A percentile compares a stretch with the other conserved stretches of the same genome.
Evolutionary conservation across 257 asterid genomes (phyloP).

Genomic region (Anisodus acutangulus): DNA sequence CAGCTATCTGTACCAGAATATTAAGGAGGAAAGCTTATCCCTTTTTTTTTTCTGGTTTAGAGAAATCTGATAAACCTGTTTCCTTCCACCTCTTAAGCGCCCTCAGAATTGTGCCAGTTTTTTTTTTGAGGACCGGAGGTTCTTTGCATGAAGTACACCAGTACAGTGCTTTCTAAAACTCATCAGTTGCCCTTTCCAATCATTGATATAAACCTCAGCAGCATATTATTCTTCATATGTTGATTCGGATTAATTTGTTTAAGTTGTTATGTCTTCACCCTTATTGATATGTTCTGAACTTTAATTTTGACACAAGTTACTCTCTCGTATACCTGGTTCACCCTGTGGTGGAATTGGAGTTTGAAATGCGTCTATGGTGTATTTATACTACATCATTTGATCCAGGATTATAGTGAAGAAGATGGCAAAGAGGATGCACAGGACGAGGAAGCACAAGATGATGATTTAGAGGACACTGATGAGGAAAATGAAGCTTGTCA

Average conservation of each 20-base stretch:
- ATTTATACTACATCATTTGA: slow-evolving; percentile 18
- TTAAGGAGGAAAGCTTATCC: neutral
- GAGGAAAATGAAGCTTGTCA: slow-evolving; percentile 35
- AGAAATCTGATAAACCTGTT: slow-evolving; percentile 7
- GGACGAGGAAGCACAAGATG: slow-evolving; percentile 37
- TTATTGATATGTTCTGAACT: neutral
- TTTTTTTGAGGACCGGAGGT: no score
- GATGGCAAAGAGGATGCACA: slow-evolving; percentile 38
- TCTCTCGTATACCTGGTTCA: slow-evolving; percentile 4
- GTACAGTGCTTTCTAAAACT: neutral
- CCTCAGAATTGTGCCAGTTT: neutral
- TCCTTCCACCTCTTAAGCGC: neutral
- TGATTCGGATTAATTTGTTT: neutral
- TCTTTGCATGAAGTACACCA: neutral
- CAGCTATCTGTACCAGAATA: neutral
- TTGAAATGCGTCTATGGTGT: neutral
- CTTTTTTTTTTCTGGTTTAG: neutral
- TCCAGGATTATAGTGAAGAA: slow-evolving; percentile 60
- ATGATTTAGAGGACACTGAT: slow-evolving; percentile 40
- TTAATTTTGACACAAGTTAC: neutral
- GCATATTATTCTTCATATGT: neutral
- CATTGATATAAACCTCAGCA: slow-evolving; percentile 2
- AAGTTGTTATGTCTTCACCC: neutral
- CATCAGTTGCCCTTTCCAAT: slow-evolving; percentile 7
- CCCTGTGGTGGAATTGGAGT: neutral